Base-by-base conservation (phyloP, 768 basidiomycete genomes). In the Tylopilus balloui region DNA sequence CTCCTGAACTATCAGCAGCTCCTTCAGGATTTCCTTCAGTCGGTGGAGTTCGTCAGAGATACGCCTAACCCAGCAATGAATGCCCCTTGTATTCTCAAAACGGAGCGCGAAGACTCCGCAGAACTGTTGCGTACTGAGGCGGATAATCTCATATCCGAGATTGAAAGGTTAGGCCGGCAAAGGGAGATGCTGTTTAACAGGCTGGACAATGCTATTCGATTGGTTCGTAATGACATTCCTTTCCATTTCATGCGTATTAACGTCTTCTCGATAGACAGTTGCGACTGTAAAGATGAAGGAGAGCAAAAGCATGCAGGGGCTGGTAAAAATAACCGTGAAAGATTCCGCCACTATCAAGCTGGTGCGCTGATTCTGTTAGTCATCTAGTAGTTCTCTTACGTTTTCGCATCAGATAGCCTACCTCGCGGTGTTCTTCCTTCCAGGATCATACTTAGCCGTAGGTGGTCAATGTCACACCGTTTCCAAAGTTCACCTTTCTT, bases 391-490 rank as follows among this genome's bases (percentile, higher is more conserved):
- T 29, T 6, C 4, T 24, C 36, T 60, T 12, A 64, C 11, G n/a
- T 19, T 10, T 3, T 14, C 27, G 23, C 8, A 49, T 74, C 31
- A 80, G 59, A 72, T 83, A 24, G 68, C 75, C 0, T 80, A 79
- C 47, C 60, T 84, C 7, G 76, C 80, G 0, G 78, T 79, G 77
- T 49, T 78, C 24, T 84, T 80, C 61, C 69, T 83, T 17, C 80
- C 81, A 1, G 74, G 76, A 9, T 68, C 72, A 11, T 79, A 78
- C 28, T 13, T 67, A 1, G 45, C 67, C n/a, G 65, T 66, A 53
- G 7, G 67, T 53, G 5, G 4, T 35, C 21, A 5, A 14, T 31
- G 32, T 27, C 6, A 15, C 12, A 2, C 31, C 39, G 34, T 15
- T 37, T 32, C 2, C 31, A 11, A 28, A 40, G 11, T 54, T 61